These are phyloP conservation scores for Globisporangium recalcitrans DNA, from an alignment of 352 stramenopile genomes.

Conservation along the genomic window DNA sequence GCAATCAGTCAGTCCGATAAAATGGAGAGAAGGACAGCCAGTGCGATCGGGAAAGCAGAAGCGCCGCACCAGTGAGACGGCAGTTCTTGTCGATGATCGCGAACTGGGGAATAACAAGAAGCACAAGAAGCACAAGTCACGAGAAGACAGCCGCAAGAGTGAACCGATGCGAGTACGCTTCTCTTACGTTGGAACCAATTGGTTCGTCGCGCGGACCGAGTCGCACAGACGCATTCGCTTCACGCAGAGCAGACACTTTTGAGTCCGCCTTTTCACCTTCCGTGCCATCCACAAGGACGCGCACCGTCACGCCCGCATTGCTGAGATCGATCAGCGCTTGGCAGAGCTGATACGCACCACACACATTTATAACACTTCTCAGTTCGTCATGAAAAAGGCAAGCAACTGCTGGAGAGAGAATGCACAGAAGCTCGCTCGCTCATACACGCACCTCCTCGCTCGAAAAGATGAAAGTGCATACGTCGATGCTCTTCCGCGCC, in stretches of 20 bases:
- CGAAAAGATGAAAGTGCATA: not conserved
- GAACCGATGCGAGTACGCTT: not conserved
- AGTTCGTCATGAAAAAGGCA: too few relatives aligned
- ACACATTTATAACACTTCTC: not conserved
- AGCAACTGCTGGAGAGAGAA: not conserved
- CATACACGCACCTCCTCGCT: not conserved
- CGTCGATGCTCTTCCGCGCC: not conserved
- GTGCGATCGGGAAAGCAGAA: not conserved
- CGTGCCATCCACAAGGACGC: not conserved
- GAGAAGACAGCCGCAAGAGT: not conserved
- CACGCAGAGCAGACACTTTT: not conserved
- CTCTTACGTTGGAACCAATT: not conserved
- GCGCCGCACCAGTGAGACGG: not conserved
- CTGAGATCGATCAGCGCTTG: not conserved
- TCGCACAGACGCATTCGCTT: not conserved
- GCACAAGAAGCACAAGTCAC: not conserved
- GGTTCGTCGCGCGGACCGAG: not conserved
- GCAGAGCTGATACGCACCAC: not conserved
- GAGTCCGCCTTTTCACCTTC: not conserved
- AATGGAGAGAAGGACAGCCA: not conserved
- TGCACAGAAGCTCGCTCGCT: not conserved
- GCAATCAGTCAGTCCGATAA: not conserved
- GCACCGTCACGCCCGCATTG: not conserved
- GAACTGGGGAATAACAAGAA: not conserved
- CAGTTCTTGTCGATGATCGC: not conserved